Conservation (phyloP, 1,139 yeast species). For the Lodderomyces oxycetoniae region DNA sequence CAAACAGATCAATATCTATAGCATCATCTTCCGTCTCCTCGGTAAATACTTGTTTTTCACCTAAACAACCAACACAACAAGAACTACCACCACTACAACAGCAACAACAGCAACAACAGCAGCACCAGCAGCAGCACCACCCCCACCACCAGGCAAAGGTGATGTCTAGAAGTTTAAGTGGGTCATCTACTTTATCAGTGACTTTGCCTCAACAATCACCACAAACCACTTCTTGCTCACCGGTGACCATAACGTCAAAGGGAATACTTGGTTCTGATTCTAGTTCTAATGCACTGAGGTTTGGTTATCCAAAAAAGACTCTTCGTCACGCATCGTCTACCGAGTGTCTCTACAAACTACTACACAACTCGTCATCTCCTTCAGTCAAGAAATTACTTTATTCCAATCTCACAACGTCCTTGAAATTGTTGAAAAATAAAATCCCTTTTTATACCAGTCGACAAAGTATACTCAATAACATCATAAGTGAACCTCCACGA, state of each 20-base stretch:
- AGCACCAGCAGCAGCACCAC: too few species aligned
- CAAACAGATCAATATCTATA: background rate
- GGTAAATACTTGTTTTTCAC: background rate
- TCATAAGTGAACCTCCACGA: conserved; percentile 17
- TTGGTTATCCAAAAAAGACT: too few species aligned
- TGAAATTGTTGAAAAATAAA: conserved; percentile 13
- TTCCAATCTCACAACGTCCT: conserved; percentile 17
- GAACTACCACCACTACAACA: conserved; percentile 4
- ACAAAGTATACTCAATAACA: background rate
- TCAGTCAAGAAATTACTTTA: conserved; percentile 11
- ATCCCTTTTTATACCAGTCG: background rate
- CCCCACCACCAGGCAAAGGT: too few species aligned
- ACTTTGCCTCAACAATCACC: too few species aligned
- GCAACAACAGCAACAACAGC: too few species aligned
- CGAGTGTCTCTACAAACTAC: conserved; percentile 8
- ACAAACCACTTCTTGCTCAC: too few species aligned
- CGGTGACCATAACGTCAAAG: too few species aligned
- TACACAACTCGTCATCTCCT: conserved; percentile 6
- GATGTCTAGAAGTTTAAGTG: too few species aligned
- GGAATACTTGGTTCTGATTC: too few species aligned
- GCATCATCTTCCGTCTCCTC: background rate
- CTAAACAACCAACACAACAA: conserved; percentile 1
- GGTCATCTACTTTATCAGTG: too few species aligned
- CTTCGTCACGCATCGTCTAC: conserved; percentile 8
- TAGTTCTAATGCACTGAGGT: too few species aligned